Base-by-base conservation (phyloP, 768 basidiomycete genomes). In the Collybia nuda region DNA sequence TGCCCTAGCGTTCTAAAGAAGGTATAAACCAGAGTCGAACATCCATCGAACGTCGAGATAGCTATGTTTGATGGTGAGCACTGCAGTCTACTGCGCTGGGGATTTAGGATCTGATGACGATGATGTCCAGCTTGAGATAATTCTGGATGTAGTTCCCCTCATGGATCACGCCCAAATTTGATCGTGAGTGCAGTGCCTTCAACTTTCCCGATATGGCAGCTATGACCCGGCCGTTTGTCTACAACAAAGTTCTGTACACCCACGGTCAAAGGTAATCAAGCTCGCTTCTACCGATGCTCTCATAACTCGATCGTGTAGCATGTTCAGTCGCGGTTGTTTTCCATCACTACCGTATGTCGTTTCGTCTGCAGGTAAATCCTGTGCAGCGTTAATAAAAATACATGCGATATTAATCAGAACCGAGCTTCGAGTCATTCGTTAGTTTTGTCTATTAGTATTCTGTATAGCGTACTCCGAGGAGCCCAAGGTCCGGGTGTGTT, bases 221-320 rank as follows among this genome's bases (percentile, higher is more conserved):
- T 49, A 53, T 56, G 70, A 68, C 60, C 70, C 70, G 67, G 50
- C 65, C 67, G 65, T 54, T 41, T 52, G 64, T 58, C 40, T 21
- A 37, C 43, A 22, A 54, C 53, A 50, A 49, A 43, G 52, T 51
- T 57, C 45, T 23, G 22, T 39, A 36, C 43, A 18, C 48, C 48
- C 48, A 47, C 40, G 36, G 44, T 39, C 19, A 42, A 45, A 52
- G 45, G n/a, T 28, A 45, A 56, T 42, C 52, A 41, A 39, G 28
- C 47, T 50, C 50, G 42, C 24, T 36, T 36, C 36, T 42, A 40
- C 47, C 50, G 54, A 52, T 50, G 46, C 47, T 47, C 44, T 42
- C 35, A 32, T 50, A 26, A 6, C 44, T 45, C 50, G 44, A 52
- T 52, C 50, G 38, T 40, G 40, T 40, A 39, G 24, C 44, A 37